Conservation (phyloP, 257 asterid genomes). For the Ocimum tenuiflorum region DNA sequence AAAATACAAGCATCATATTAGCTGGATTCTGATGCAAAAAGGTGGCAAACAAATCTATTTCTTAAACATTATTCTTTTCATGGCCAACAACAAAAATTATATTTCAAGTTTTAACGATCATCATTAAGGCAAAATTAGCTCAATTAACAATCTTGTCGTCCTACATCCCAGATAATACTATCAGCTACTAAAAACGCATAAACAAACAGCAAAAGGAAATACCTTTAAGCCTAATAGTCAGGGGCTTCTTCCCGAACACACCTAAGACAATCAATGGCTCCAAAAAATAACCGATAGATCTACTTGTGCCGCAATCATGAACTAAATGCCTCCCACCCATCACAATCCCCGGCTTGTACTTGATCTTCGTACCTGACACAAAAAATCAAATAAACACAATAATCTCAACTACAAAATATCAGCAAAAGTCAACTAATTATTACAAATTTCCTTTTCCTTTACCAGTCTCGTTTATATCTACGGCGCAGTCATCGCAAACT, state of each 20-base stretch:
- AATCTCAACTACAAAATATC: neutral
- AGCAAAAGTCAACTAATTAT: neutral
- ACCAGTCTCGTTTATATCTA: slow-evolving; percentile 84
- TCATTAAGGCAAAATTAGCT: neutral
- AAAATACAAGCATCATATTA: neutral
- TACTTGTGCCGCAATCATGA: slow-evolving; percentile 67
- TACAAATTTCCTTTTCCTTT: neutral
- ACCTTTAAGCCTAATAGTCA: slow-evolving; percentile 66
- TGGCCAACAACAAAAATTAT: neutral
- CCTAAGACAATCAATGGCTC: slow-evolving; percentile 77
- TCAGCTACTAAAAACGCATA: neutral
- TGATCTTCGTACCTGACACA: slow-evolving; percentile 59
- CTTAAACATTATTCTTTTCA: neutral
- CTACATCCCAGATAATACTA: neutral
- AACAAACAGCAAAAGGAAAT: neutral
- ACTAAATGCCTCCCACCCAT: slow-evolving; percentile 72
- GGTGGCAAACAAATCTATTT: neutral
- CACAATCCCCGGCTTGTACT: slow-evolving; percentile 82
- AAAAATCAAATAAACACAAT: slow-evolving; percentile 14
- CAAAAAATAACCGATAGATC: slow-evolving; percentile 70
- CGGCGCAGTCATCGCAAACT: slow-evolving; percentile 61
- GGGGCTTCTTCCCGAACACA: slow-evolving; percentile 80
- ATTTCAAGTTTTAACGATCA: neutral
- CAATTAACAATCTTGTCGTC: neutral
- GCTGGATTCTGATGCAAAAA: neutral